Conservation (phyloP, 805 yeast genomes). For the Cyberlindnera mississippiensis region DNA sequence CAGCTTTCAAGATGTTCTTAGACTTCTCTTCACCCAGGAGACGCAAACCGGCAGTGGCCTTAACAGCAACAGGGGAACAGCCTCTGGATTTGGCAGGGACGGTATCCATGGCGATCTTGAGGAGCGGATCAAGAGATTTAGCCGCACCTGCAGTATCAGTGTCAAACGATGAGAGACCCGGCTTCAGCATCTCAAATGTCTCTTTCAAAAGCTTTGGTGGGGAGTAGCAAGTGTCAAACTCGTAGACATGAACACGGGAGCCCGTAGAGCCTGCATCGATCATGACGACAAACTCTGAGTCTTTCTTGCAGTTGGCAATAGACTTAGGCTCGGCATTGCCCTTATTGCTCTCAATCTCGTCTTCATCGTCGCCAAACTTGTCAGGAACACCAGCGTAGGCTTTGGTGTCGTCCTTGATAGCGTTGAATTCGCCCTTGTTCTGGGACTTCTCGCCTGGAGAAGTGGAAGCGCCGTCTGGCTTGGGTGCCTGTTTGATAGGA, state of each 20-base stretch:
- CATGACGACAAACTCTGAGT: conserved; percentile 80
- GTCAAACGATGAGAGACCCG: conserved; percentile 86
- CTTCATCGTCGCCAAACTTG: conserved; percentile 16
- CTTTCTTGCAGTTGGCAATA: conserved; percentile 33
- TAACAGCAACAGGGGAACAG: conserved; percentile 93
- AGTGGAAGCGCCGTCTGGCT: conserved; percentile 19
- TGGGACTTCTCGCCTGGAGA: conserved; percentile 5
- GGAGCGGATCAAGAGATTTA: conserved; percentile 75
- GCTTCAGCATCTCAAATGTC: conserved; percentile 82
- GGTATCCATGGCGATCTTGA: conserved; percentile 66
- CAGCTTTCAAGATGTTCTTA: conserved; percentile 66
- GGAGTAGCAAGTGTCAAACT: conserved; percentile 79
- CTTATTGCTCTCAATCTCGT: conserved; percentile 12
- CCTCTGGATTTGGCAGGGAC: conserved; percentile 70
- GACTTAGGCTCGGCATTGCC: conserved; percentile 13
- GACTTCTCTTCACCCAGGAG: conserved; percentile 75
- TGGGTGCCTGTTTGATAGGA: conserved; percentile 29
- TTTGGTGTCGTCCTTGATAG: conserved; percentile 27
- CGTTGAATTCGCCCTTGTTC: conserved; percentile 22
- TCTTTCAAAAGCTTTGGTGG: conserved; percentile 82
- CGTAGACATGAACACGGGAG: conserved; percentile 90
- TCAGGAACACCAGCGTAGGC: conserved; percentile 30
- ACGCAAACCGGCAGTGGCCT: conserved; percentile 97
- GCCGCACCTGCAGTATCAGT: conserved; percentile 85
- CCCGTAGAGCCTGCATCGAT: conserved; percentile 98